These are phyloP conservation scores for Anacardium occidentale DNA, from an alignment of 345 rosid genomes.

Conservation along the genomic window DNA sequence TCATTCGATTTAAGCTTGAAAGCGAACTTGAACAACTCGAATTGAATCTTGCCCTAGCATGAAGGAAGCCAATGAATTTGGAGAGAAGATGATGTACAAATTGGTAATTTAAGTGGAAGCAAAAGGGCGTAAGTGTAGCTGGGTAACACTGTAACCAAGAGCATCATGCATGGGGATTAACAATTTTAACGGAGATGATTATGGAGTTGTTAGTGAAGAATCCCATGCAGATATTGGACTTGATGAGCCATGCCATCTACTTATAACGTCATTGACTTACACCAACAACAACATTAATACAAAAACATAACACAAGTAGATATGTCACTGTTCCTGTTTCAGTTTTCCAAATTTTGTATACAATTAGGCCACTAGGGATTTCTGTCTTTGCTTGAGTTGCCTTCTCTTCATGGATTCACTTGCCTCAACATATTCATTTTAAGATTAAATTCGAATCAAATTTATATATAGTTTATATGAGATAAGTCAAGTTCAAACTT, in stretches of 20 bases:
- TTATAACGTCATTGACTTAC: conserved; percentile 21
- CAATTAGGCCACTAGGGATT: conserved; percentile 16
- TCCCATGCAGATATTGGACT: conserved; percentile 33
- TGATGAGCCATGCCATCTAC: conserved; percentile 10
- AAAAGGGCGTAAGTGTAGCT: conserved; percentile 21
- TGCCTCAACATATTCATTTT: conserved; percentile 30
- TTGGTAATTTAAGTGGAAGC: not conserved
- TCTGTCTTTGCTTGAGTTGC: conserved; percentile 33
- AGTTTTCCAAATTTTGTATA: too few relatives aligned
- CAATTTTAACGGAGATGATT: conserved; percentile 17
- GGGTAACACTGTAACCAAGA: conserved; percentile 27
- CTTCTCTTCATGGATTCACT: conserved; percentile 31
- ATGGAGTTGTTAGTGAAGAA: conserved; percentile 6
- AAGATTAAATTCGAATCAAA: too few relatives aligned
- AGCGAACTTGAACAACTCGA: too few relatives aligned
- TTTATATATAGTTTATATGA: too few relatives aligned
- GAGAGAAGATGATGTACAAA: not conserved
- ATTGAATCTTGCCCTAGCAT: too few relatives aligned
- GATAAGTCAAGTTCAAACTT: too few relatives aligned
- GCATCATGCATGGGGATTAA: conserved; percentile 29
- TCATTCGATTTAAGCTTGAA: too few relatives aligned
- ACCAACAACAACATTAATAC: not conserved
- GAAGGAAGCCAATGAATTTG: not conserved
- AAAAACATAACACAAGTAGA: conserved; percentile 1
- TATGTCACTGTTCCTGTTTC: not conserved